Conservation (phyloP, 805 yeast genomes). For the Candida jianshihensis region DNA sequence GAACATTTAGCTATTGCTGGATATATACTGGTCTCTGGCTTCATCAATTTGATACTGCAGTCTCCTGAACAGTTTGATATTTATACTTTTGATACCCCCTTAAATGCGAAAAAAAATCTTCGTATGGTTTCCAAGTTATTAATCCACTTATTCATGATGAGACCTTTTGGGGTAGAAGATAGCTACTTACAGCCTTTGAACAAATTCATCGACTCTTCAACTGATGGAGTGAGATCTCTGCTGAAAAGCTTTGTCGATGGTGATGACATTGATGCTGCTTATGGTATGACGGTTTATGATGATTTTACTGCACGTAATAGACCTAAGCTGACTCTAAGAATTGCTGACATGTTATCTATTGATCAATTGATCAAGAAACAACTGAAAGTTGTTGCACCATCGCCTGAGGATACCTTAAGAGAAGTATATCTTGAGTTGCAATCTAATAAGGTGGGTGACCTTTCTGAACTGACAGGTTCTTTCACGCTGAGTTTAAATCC, state of each 20-base stretch:
- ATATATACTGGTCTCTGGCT: constrained; percentile 49
- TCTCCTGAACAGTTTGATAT: constrained; percentile 56
- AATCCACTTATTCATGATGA: constrained; percentile 60
- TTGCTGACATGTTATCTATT: constrained; percentile 39
- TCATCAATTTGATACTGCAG: constrained; percentile 39
- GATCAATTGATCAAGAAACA: constrained; percentile 36
- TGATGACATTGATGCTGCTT: constrained; percentile 50
- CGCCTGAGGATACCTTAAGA: constrained; percentile 47
- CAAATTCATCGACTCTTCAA: constrained; percentile 53
- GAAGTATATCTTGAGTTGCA: constrained; percentile 35
- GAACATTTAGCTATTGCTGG: constrained; percentile 64
- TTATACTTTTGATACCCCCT: constrained; percentile 16
- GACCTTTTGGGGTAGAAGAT: constrained; percentile 53
- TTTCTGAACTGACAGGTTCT: constrained; percentile 43
- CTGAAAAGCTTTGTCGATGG: constrained; percentile 45
- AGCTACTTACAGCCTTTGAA: constrained; percentile 75
- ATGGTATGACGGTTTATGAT: constrained; percentile 56
- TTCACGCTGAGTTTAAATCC: constrained; percentile 57
- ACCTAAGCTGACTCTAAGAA: constrained; percentile 39
- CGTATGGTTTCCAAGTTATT: constrained; percentile 49
- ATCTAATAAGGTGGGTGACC: constrained; percentile 37
- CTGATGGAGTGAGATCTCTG: constrained; percentile 38
- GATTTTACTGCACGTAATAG: constrained; percentile 54
- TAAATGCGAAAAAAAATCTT: constrained; percentile 38
- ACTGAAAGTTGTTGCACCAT: constrained; percentile 37